Percentiles rank a stretch among this genome's conserved stretches.
phyloP scores from a whole-genome alignment of 1,284 basidiomycete species.

The Cryptococcus sp. region DNA sequence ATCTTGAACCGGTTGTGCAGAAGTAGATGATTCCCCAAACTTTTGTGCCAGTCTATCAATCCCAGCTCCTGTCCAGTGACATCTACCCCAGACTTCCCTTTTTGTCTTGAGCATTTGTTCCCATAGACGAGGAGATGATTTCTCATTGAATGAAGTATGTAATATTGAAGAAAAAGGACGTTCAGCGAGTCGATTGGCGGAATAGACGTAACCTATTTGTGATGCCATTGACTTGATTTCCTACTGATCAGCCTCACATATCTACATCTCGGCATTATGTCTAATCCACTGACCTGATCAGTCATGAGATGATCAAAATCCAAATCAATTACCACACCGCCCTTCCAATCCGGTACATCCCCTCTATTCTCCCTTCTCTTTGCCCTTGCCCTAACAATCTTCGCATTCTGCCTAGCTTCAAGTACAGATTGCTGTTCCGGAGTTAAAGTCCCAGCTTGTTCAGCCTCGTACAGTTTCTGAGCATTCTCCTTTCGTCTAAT shows the following conservation, averaged over 20 bases:
- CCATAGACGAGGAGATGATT: slow-evolving; percentile 36
- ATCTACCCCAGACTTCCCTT: slow-evolving; percentile 70
- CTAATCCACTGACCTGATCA: slow-evolving; percentile 67
- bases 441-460: slow-evolving; percentile 33
- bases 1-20: neutral
- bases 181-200: slow-evolving; percentile 68
- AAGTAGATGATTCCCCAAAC: neutral
- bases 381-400: slow-evolving; percentile 20
- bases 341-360: slow-evolving; percentile 50
- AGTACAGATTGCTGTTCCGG: slow-evolving; percentile 21
- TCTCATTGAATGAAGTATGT: slow-evolving; percentile 63
- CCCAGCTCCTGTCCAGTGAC: slow-evolving; percentile 70
- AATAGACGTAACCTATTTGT: slow-evolving; percentile 86
- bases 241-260: slow-evolving; percentile 47
- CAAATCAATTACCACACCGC: slow-evolving; percentile 79
- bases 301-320: slow-evolving; percentile 94
- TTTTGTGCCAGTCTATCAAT: slow-evolving; percentile 20
- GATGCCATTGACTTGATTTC: slow-evolving; percentile 82
- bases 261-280: neutral
- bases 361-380: slow-evolving; percentile 46
- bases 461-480: slow-evolving; percentile 18
- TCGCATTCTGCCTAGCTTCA: slow-evolving; percentile 19
- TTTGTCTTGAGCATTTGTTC: slow-evolving; percentile 40
- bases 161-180: slow-evolving; percentile 68
- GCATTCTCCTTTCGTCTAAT: slow-evolving; percentile 21